Evolutionary conservation across 2,329 filamentous ascomycete species (phyloP), one percentile per base, ranked within the genome.

Genomic region (Daldinia sp.): DNA sequence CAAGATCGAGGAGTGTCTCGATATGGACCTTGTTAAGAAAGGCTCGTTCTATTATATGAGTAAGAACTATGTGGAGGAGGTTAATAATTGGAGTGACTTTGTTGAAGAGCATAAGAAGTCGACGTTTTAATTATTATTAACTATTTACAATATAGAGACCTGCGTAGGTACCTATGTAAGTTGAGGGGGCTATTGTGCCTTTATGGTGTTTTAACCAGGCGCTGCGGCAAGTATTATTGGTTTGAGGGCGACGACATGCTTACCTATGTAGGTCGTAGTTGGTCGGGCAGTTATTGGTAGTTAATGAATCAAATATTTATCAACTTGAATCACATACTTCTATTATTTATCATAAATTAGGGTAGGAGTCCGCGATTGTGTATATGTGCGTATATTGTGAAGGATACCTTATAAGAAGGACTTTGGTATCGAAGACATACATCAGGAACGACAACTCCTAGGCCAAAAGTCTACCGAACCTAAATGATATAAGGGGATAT

Each of bases 21-120:
- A 71, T 28, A 69, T 71, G 65, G 63, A 26, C 0, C 39, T 46
- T 20, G 48, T 64, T 4, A 60, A 59, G 46, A 66, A 51, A 20
- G 63, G 65, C 4, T 59, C 62, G 5, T 56, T 68, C 23, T 42
- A 66, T 2, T 71, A 50, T 13, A 66, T 66, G 65, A 71, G 68
- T 7, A 39, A 30, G 6, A 55, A 57, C 0, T 65, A 71, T 20
- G 51, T 56, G 2, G 65, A 66, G 26, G 41, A 61, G 28, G 57
- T 53, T 4, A 6, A 51, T 3, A 56, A 68, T 9, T 66, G 63
- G 57, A 55, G 10, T 41, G 6, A 15, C 4, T 66, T 57, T 20
- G 12, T 61, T 13, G 57, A 68, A 46, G 68, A 66, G 13, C 7
- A 12, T 30, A 50, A 50, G 15, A 56, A 2, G 15, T 53, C 65